phyloP scores from a whole-genome alignment of 495 filamentous ascomycete genomes.

The Sabuloglossum arenarium region DNA sequence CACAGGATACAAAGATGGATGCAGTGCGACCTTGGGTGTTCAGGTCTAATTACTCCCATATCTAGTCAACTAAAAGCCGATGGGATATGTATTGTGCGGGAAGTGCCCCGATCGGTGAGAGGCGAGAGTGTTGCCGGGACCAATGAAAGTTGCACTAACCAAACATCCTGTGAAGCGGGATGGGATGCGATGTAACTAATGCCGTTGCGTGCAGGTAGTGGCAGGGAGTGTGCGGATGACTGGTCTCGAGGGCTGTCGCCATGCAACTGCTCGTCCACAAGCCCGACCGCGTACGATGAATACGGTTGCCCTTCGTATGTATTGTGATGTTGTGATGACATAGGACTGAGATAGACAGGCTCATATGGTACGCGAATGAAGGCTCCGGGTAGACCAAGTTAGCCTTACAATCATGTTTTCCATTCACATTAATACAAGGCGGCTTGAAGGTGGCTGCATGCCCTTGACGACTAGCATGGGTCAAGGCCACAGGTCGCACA shows the following conservation, averaged over 20 bases:
- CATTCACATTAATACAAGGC: background rate
- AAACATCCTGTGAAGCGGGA: slow-evolving; percentile 5
- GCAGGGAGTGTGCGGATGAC: slow-evolving; percentile 2
- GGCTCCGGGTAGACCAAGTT: background rate
- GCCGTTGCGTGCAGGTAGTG: slow-evolving; percentile 3
- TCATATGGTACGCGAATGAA: slow-evolving; percentile 1
- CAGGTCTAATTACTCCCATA: background rate
- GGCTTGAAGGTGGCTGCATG: background rate
- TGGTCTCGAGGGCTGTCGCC: background rate
- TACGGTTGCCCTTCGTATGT: background rate
- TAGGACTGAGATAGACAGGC: background rate
- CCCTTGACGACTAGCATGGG: background rate
- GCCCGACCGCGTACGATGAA: background rate
- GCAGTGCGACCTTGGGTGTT: background rate
- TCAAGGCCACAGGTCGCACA: too few species aligned
- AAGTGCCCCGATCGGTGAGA: background rate
- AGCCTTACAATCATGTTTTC: slow-evolving; percentile 2
- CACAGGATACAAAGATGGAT: background rate
- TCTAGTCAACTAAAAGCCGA: background rate
- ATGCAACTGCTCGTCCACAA: slow-evolving; percentile 1
- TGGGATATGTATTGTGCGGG: background rate
- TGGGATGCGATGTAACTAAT: slow-evolving; percentile 3
- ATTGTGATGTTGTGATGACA: slow-evolving; percentile 1
- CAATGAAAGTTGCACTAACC: slow-evolving; percentile 1
- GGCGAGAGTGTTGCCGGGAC: background rate